Evolutionary conservation across 2,329 filamentous ascomycete species (phyloP), one percentile per base, ranked within the genome.

Genomic region (Hymenoscyphus occultus): DNA sequence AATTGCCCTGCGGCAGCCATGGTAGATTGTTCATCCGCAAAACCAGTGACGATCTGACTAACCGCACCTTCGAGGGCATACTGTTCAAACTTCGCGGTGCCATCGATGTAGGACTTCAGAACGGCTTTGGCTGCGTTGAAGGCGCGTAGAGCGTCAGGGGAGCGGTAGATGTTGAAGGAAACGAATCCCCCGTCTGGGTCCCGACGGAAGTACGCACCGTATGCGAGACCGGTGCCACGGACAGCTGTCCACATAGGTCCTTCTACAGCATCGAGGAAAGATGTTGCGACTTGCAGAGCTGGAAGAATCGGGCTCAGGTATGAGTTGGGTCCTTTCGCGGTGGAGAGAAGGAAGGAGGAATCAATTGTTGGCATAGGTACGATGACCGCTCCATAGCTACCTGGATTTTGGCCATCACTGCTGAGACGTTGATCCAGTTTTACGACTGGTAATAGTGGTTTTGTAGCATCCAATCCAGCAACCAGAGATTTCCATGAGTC

Each of bases 231-330:
- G 56, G 92, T 95, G 64, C 95, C 95, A 58, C 95, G 92, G 59
- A 98, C 91, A 0, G 92, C 92, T 68, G 90, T 90, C 94, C 95
- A 98, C 39, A 99, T 86, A 0, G 95, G 95, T 0, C 95, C 95
- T 77, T 99, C 95, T 19, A 96, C 90, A 0, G 93, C 89, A 74
- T 97, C 93, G 67, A 99, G 89, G 75, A 97, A 98, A 22, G 93
- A 88, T 60, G 93, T 86, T 0, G 94, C 93, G 7, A 99, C 93
- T 76, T 96, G 86, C 61, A 97, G 83, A 1, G 93, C 89, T 0
- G 95, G 93, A 1, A 98, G 82, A 16, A 86, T 84, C 0, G 93
- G 89, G 73, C 97, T 90, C 3, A 84, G 82, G 74, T 90, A 93
- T 0, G 89, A 91, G 31, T 86, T 84, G 16, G 94, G 85, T 5